A percentile compares a stretch with the other conserved stretches of the same genome.
Conservation (phyloP, 2,329 filamentous ascomycete genomes). For the Chaetoscypha palmicola region DNA sequence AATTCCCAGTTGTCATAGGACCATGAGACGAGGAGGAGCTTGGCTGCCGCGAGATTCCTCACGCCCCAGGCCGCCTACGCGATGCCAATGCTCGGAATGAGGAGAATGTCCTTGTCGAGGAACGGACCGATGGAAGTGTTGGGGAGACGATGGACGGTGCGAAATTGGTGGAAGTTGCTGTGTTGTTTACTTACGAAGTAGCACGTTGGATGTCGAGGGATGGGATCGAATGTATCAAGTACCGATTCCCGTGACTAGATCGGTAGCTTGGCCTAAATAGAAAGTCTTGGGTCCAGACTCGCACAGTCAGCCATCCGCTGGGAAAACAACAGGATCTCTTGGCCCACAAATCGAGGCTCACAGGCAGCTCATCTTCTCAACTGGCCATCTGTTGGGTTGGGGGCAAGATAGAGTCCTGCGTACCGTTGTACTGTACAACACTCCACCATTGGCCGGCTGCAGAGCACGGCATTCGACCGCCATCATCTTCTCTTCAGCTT, state of each 20-base stretch:
- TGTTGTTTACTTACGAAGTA: too few species aligned
- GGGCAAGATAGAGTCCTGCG: background rate
- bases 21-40: background rate
- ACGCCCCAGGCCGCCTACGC: background rate
- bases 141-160: too few species aligned
- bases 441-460: too few species aligned
- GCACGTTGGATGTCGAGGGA: too few species aligned
- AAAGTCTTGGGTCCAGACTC: too few species aligned
- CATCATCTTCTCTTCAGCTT: too few species aligned
- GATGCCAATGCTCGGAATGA: conserved; percentile 4
- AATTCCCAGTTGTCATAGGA: background rate
- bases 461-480: too few species aligned
- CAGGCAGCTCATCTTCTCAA: too few species aligned
- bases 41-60: conserved; percentile 1
- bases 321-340: background rate
- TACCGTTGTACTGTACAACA: conserved; percentile 1
- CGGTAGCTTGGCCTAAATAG: conserved; percentile 1
- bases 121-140: conserved; percentile 4
- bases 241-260: background rate
- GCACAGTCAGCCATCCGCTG: too few species aligned
- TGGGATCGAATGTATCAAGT: too few species aligned
- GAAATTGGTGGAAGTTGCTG: too few species aligned
- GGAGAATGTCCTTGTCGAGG: conserved; percentile 1
- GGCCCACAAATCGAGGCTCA: conserved; percentile 4
- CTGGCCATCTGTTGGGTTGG: background rate